Evolutionary conservation across 2,329 filamentous ascomycete species (phyloP), one percentile per base, ranked within the genome.

Genomic region (Alternaria rosae): DNA sequence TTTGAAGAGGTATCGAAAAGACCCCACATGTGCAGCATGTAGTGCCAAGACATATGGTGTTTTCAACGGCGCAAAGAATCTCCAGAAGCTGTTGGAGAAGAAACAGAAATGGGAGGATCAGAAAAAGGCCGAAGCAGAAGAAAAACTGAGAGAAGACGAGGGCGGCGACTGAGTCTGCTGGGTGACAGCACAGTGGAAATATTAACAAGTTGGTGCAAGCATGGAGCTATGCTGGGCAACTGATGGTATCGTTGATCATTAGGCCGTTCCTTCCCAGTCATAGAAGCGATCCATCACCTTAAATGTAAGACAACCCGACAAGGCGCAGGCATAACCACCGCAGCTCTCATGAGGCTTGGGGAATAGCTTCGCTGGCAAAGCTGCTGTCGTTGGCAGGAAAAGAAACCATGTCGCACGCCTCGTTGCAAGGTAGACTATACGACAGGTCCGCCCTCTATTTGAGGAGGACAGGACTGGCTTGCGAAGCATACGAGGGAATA

Each of bases 21-120:
- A 94, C 71, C 94, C 94, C 5, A 88, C 88, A 3, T 98, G 95
- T 78, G 92, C 92, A 3, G 91, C 91, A 5, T 98, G 95, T 77
- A 92, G 92, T 1, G 85, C 89, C 1, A 92, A 93, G 6, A 98
- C 94, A 0, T 90, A 91, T 28, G 95, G 95, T 1, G 92, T 96
- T 0, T 98, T 98, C 74, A 97, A 96, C 76, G 86, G 88, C 4
- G 93, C 94, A 1, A 96, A 93, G 83, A 91, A 90, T 69, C 76
- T 98, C 71, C 91, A 91, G 76, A 92, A 91, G 77, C 78, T 98
- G 68, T 78, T 98, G 61, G 91, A 94, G 21, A 89, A 85, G 82
- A 93, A 93, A 79, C 85, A 82, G 67, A 86, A 88, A 60, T 82
- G 88, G 57, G 86, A 85, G 52, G 86, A 86, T 12, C 88, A 83